Conservation (phyloP, 2,329 filamentous ascomycete genomes). For the Aspergillus brunneoviolaceus region DNA sequence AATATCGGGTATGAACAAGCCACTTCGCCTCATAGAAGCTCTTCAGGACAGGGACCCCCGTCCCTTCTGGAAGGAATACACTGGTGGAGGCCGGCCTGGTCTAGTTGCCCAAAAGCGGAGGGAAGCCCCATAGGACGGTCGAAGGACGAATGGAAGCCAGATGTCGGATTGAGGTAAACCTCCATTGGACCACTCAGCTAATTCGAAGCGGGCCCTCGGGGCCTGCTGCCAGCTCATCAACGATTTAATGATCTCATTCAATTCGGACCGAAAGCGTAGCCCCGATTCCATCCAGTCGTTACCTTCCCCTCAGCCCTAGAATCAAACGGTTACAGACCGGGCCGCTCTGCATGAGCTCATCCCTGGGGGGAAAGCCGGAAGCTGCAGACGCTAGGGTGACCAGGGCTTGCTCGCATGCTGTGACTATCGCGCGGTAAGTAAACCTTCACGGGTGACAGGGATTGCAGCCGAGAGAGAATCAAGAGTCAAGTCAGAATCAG, state of each 20-base stretch:
- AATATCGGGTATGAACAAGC: slow-evolving; percentile 24
- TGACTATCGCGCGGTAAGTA: background rate
- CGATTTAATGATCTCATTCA: slow-evolving; percentile 16
- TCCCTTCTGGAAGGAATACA: slow-evolving; percentile 21
- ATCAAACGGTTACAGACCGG: slow-evolving; percentile 23
- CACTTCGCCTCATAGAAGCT: slow-evolving; percentile 21
- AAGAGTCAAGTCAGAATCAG: background rate
- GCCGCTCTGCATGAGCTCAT: slow-evolving; percentile 32
- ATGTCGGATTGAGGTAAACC: slow-evolving; percentile 14
- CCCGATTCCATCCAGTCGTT: slow-evolving; percentile 11
- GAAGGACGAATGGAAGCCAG: slow-evolving; percentile 26
- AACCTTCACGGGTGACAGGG: slow-evolving; percentile 4
- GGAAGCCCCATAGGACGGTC: slow-evolving; percentile 20
- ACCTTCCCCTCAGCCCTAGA: slow-evolving; percentile 17
- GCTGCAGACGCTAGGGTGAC: slow-evolving; percentile 17
- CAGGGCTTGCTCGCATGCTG: slow-evolving; percentile 9
- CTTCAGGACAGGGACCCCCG: slow-evolving; percentile 9
- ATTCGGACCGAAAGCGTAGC: slow-evolving; percentile 9
- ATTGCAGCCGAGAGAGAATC: slow-evolving; percentile 2
- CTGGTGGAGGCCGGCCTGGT: slow-evolving; percentile 12
- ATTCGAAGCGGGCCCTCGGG: slow-evolving; percentile 24
- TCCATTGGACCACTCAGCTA: slow-evolving; percentile 18
- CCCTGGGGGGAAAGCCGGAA: background rate
- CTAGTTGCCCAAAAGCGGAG: slow-evolving; percentile 34
- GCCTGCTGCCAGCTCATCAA: slow-evolving; percentile 35